Evolutionary conservation across 2,329 filamentous ascomycete species (phyloP).

Genomic region (Ophiostoma angusticollis): DNA sequence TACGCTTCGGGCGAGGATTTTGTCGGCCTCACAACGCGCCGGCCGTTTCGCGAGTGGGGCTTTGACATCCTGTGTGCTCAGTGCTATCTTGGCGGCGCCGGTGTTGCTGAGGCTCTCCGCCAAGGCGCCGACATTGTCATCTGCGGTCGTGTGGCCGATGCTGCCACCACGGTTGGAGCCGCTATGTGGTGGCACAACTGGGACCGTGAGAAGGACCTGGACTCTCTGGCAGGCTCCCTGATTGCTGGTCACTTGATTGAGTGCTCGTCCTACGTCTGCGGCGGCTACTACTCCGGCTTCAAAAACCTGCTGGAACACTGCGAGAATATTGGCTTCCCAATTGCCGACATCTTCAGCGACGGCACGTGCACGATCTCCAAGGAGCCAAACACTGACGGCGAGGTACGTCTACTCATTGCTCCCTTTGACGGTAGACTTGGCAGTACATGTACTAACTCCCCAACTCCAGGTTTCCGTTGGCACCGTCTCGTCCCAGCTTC

Average conservation of each 20-base stretch:
- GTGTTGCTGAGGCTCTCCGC: conserved; percentile 10
- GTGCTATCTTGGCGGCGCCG: conserved; percentile 16
- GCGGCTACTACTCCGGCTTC: conserved; percentile 20
- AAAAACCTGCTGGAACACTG: conserved; percentile 15
- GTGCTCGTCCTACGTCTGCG: conserved; percentile 18
- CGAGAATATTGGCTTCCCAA: conserved; percentile 16
- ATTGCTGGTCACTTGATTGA: conserved; percentile 17
- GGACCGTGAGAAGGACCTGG: conserved; percentile 9
- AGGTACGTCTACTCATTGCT: too few relatives aligned
- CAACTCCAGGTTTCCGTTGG: too few relatives aligned
- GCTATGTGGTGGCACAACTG: conserved; percentile 16
- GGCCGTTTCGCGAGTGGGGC: conserved; percentile 11
- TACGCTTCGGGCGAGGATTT: too few relatives aligned
- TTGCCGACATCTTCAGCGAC: conserved; percentile 9
- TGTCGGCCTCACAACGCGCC: conserved; percentile 8
- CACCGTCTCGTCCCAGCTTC: conserved; percentile 18
- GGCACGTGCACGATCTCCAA: conserved; percentile 13
- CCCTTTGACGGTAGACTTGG: too few relatives aligned
- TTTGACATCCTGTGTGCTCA: conserved; percentile 12
- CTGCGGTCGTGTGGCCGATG: conserved; percentile 14
- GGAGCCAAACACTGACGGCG: conserved; percentile 16
- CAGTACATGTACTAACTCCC: too few relatives aligned
- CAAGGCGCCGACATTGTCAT: conserved; percentile 16
- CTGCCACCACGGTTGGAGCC: conserved; percentile 13
- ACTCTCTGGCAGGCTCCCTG: conserved; percentile 14